These are phyloP conservation scores for Tricharina praecox DNA, from an alignment of 495 filamentous ascomycete genomes.

Conservation along the genomic window DNA sequence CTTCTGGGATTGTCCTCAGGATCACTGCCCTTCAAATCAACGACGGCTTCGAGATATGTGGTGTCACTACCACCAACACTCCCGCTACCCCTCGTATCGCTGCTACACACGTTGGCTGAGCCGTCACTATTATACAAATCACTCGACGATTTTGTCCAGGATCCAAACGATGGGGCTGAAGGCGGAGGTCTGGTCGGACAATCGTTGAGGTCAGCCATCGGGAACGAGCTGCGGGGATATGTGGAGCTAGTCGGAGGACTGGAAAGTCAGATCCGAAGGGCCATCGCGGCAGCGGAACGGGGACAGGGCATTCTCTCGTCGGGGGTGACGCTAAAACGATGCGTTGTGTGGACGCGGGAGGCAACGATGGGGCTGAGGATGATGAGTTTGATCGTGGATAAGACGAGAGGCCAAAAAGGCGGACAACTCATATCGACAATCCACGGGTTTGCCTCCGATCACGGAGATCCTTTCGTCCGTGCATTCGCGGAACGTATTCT, in stretches of 20 bases:
- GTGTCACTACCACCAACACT: constrained; percentile 49
- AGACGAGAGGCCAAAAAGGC: constrained; percentile 68
- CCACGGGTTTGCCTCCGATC: constrained; percentile 78
- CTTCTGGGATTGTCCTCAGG: constrained; percentile 82
- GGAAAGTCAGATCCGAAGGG: constrained; percentile 76
- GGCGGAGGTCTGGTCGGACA: constrained; percentile 62
- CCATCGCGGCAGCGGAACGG: constrained; percentile 46
- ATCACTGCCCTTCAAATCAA: constrained; percentile 48
- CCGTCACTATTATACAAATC: constrained; percentile 77
- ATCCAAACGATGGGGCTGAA: constrained; percentile 39
- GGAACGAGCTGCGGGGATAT: constrained; percentile 72
- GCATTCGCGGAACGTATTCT: constrained; percentile 88
- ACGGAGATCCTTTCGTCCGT: constrained; percentile 88
- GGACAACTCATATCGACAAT: constrained; percentile 89
- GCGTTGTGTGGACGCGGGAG: constrained; percentile 92
- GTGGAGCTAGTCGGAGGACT: constrained; percentile 81
- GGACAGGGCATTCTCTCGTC: constrained; percentile 58
- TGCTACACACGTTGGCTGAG: constrained; percentile 81
- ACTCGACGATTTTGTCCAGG: constrained; percentile 63
- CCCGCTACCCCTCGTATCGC: constrained; percentile 67
- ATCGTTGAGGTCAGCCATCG: constrained; percentile 79
- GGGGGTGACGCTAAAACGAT: constrained; percentile 89
- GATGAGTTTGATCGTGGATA: constrained; percentile 85
- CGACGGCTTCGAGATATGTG: constrained; percentile 14
- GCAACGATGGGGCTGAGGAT: constrained; percentile 90